Conservation (phyloP, 257 asterid species). For the Echites panduratus region DNA sequence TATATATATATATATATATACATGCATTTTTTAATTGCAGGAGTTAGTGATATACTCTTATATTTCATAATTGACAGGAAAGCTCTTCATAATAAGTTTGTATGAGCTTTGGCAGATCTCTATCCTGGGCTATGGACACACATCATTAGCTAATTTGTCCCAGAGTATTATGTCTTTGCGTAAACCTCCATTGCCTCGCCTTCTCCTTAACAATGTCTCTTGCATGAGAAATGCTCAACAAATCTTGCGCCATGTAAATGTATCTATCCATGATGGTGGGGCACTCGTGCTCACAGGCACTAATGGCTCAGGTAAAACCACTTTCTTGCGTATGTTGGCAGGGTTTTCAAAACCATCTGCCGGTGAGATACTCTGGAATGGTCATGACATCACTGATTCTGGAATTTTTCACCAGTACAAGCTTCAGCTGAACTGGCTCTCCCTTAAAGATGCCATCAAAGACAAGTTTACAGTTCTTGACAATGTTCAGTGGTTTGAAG, state of each 20-base stretch:
- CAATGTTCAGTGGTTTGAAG: constrained; percentile 78
- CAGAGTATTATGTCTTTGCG: constrained; percentile 38
- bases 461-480: constrained; percentile 64
- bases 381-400: constrained; percentile 64
- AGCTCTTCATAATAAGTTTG: not conserved
- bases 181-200: constrained; percentile 63
- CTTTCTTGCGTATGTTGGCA: constrained; percentile 76
- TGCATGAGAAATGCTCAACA: constrained; percentile 95
- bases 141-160: not conserved
- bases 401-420: constrained; percentile 80
- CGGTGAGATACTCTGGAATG: constrained; percentile 81
- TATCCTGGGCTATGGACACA: not conserved
- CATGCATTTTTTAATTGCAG: not conserved
- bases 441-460: constrained; percentile 71
- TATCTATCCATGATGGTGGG: constrained; percentile 64
- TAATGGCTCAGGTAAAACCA: constrained; percentile 79
- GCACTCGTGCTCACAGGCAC: constrained; percentile 72
- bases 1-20: no score
- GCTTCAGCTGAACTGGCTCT: constrained; percentile 76
- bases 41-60: not conserved
- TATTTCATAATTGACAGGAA: constrained; percentile 9
- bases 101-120: not conserved
- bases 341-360: constrained; percentile 83
- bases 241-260: constrained; percentile 77
- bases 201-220: constrained; percentile 64